Base-by-base conservation (phyloP, 2,329 filamentous ascomycete genomes). In the Pezicula carpinea region DNA sequence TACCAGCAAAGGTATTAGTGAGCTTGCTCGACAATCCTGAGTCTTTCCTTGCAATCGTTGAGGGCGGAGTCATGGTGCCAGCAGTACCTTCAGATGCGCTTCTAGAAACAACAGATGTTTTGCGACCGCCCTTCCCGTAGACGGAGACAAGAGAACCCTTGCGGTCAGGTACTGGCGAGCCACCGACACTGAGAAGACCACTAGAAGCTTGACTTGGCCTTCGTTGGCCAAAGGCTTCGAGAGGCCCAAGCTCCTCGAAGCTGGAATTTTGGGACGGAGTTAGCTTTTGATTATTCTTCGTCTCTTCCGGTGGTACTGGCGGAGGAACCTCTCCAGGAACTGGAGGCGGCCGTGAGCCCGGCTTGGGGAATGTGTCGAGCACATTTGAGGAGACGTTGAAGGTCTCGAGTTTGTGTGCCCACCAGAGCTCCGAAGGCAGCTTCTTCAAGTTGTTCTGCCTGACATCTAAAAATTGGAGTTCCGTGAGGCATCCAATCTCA, bases 321-420 rank as follows among this genome's bases (percentile, higher is more conserved):
- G 51, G 34, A 14, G 54, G 33, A 19, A 74, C 64, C 23, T 82
- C 79, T 7, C 73, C 75, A 3, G 79, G 78, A 8, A 76, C 66
- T 43, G 85, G 81, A 15, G 83, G 79, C 39, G 82, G 72, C 40
- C 88, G 82, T 7, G 85, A 85, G 2, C 83, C 78, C 18, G 89
- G 89, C 63, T 95, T 96, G 1, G 93, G 93, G 62, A 99, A 97
- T 34, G 80, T 82, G 43, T 91, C 86, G 17, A 99, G 75, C 6
- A 97, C 85, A 58, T 99, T 99, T 10, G 93, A 96, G 0, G 92
- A 97, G 11, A 95, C 84, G 59, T 99, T 99, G 49, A 99, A 77
- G 0, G 86, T 92, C 66, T 97, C 91, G 46, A 99, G 69, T 62
- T 86, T 90, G 58, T 85, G 85, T 43, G 92, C 92, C 75, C 89